Base-by-base conservation (phyloP, 2,329 filamentous ascomycete species). In the Calonectria pauciramosa region DNA sequence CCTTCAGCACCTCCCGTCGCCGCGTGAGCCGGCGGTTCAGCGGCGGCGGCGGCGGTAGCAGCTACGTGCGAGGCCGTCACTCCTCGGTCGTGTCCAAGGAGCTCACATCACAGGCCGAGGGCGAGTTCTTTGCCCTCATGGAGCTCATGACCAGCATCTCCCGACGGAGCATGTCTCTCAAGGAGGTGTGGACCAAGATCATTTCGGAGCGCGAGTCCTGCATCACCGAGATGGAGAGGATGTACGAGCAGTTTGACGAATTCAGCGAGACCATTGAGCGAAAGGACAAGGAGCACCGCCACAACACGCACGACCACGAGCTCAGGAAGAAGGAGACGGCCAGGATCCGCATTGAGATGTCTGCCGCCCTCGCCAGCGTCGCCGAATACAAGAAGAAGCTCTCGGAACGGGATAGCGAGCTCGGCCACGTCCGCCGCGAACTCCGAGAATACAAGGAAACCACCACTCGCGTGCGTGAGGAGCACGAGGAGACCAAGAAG, bases 211-310 rank as follows among this genome's bases (percentile, higher is more conserved):
- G 56, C 23, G 56, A 63, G 56, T 4, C 56, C 14, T 63, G 56
- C 56, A 63, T 63, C 56, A 41, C 34, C 23, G 56, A 63, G 36
- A 63, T 63, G 56, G 56, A 63, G n/a, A 63, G 56, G 23, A 63
- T 63, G 56, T 63, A 63, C 23, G 56, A 63, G 32, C 56, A 63
- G 34, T 63, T 63, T 41, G 56, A 63, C 36, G 56, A 63, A 20
- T 63, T 63, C 34, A 63, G 23, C 23, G 56, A 63, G 26, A 63
- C 56, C 13, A 63, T 63, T 14, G 56, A 63, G 23, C 56, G 56
- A 2, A 63, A 41, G 36, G 56, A 63, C 8, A 63, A 63, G 56
- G 56, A 63, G 36, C 56, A 63, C 36, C 56, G 34, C 23, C 56
- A 63, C 34, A 23, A 63, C 34, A 41, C 56, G 4, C 56, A 63